These are phyloP conservation scores for Phlebopus sp. DNA, from an alignment of 1,284 basidiomycete genomes.

Conservation along the genomic window DNA sequence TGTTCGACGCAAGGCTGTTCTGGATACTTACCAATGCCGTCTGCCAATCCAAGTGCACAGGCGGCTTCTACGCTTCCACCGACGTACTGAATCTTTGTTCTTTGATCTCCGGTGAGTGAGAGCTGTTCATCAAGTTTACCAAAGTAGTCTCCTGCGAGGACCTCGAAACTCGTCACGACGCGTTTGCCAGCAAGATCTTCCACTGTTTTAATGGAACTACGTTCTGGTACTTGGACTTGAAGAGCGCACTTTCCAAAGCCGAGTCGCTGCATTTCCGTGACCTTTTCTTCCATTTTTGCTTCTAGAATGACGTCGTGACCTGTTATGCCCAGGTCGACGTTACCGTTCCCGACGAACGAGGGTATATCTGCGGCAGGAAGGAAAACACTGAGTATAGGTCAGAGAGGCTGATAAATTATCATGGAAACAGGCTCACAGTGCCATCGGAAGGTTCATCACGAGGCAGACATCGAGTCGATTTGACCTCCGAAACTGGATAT, in stretches of 20 bases:
- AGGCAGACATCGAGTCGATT: constrained; percentile 91
- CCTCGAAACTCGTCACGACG: constrained; percentile 93
- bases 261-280: constrained; percentile 82
- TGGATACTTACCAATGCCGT: constrained; percentile 81
- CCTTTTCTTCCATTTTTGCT: constrained; percentile 71
- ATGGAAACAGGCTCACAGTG: constrained; percentile 56
- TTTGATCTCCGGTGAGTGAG: constrained; percentile 45
- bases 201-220: constrained; percentile 64
- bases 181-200: constrained; percentile 88
- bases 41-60: constrained; percentile 93
- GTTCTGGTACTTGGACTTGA: constrained; percentile 93
- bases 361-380: constrained; percentile 97
- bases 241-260: constrained; percentile 94
- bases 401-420: constrained; percentile 1
- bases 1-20: neutral
- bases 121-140: constrained; percentile 63
- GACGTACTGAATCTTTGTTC: constrained; percentile 90
- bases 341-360: constrained; percentile 97
- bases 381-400: constrained; percentile 71
- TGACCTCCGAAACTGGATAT: constrained; percentile 92
- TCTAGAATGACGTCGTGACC: constrained; percentile 98
- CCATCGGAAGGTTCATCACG: constrained; percentile 90
- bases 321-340: constrained; percentile 91
- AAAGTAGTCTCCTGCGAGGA: constrained; percentile 83
- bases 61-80: constrained; percentile 98